Evolutionary conservation across 805 yeast species (phyloP).

Genomic region (Sugiyamaella chiloensis): DNA sequence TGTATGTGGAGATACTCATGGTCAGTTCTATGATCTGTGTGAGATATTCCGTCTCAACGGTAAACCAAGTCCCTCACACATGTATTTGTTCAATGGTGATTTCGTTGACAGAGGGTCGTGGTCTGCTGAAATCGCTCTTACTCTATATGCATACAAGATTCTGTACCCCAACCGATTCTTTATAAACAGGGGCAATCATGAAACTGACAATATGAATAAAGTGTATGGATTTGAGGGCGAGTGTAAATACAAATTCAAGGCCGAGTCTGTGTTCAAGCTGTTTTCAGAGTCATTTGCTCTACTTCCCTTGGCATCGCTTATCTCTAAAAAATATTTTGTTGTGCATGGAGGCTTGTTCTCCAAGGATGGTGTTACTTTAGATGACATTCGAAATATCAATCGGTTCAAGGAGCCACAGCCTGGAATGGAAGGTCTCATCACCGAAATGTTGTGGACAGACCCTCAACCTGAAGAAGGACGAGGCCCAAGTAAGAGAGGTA

Average conservation of each 20-base stretch:
- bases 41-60: conserved; percentile 78
- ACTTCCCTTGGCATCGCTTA: conserved; percentile 79
- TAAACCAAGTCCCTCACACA: conserved; percentile 59
- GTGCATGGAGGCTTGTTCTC: conserved; percentile 97
- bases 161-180: conserved; percentile 66
- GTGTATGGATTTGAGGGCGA: conserved; percentile 96
- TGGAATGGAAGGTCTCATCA: conserved; percentile 85
- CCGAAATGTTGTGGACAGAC: conserved; percentile 97
- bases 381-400: conserved; percentile 69
- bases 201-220: conserved; percentile 93
- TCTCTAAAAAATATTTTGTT: conserved; percentile 74
- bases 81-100: conserved; percentile 91
- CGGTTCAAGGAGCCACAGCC: conserved; percentile 74
- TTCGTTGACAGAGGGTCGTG: conserved; percentile 98
- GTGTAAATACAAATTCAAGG: conserved; percentile 77
- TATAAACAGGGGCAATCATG: conserved; percentile 94
- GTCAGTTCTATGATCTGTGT: conserved; percentile 88
- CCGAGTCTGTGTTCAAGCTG: conserved; percentile 72
- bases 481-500: conserved; percentile 87
- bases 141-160: conserved; percentile 72
- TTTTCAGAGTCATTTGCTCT: conserved; percentile 84
- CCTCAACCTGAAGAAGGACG: conserved; percentile 81
- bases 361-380: conserved; percentile 63
- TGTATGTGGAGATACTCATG: conserved; percentile 97
- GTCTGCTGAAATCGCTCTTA: conserved; percentile 93